Evolutionary conservation across 2,329 filamentous ascomycete genomes (phyloP).

Genomic region (Aspergillus eucalypticola): DNA sequence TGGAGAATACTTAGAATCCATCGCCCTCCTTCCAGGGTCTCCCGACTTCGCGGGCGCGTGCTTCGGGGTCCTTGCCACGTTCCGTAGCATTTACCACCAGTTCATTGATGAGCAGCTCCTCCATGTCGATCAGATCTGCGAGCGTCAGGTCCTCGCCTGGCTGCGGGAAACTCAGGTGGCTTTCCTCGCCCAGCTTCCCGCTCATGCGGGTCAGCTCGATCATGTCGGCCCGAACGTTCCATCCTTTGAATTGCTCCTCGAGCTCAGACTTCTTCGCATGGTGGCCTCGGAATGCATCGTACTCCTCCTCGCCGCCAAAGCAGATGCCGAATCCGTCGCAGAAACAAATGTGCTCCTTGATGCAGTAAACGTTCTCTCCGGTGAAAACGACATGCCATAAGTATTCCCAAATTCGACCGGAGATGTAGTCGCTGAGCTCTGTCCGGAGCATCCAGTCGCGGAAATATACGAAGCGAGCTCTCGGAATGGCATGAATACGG

Average conservation of each 20-base stretch:
- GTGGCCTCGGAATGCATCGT: conserved; percentile 50
- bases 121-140: conserved; percentile 45
- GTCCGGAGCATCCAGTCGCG: conserved; percentile 64
- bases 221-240: conserved; percentile 43
- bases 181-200: conserved; percentile 27
- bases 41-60: conserved; percentile 55
- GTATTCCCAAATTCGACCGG: conserved; percentile 64
- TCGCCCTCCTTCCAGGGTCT: conserved; percentile 58
- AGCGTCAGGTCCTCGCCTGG: conserved; percentile 47
- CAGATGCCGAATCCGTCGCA: conserved; percentile 66
- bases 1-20: conserved; percentile 47
- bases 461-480: conserved; percentile 57
- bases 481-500: conserved; percentile 56
- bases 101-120: conserved; percentile 45
- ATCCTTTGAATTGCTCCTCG: conserved; percentile 38
- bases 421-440: conserved; percentile 55
- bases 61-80: conserved; percentile 53
- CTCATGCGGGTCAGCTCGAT: conserved; percentile 29
- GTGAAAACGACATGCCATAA: conserved; percentile 66
- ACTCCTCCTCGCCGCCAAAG: conserved; percentile 55
- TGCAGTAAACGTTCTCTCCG: conserved; percentile 47
- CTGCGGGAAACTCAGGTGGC: conserved; percentile 39
- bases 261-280: conserved; percentile 39
- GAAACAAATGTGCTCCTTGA: conserved; percentile 58
- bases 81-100: conserved; percentile 49